Conservation (phyloP, 2,329 filamentous ascomycete species). For the Stachybotrys elegans region DNA sequence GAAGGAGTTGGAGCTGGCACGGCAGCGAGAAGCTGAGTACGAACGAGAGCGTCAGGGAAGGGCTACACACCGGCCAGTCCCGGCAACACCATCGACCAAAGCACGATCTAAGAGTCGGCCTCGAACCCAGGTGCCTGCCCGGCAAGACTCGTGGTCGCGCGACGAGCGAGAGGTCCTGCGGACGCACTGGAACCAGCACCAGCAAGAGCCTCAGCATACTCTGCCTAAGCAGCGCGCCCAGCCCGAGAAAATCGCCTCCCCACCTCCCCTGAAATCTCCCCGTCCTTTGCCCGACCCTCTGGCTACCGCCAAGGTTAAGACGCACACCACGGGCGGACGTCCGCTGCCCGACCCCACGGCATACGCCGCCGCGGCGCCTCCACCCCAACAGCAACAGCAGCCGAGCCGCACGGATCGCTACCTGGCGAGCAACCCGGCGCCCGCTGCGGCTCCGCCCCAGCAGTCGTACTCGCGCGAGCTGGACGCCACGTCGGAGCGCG, state of each 20-base stretch:
- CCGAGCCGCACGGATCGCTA: conserved; percentile 56
- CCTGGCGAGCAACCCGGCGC: conserved; percentile 49
- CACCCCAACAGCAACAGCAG: no score
- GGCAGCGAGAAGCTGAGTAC: conserved; percentile 59
- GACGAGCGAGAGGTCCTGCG: conserved; percentile 62
- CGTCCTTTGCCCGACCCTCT: conserved; percentile 40
- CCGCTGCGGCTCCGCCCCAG: conserved; percentile 32
- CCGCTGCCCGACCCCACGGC: conserved; percentile 47
- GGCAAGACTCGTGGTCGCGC: conserved; percentile 59
- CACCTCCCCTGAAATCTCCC: conserved; percentile 22
- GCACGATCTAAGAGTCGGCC: conserved; percentile 18
- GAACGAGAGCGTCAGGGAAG: conserved; percentile 52
- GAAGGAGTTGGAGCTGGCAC: conserved; percentile 57
- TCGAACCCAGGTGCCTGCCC: conserved; percentile 25
- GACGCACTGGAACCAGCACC: conserved; percentile 44
- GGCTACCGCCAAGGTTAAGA: conserved; percentile 23
- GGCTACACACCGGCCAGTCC: conserved; percentile 29
- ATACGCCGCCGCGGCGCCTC: conserved; percentile 20
- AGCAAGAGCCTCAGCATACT: conserved; percentile 24
- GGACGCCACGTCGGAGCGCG: conserved; percentile 54
- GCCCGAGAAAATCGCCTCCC: conserved; percentile 13
- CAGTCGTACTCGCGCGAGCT: conserved; percentile 52
- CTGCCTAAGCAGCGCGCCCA: conserved; percentile 11
- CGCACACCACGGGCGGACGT: conserved; percentile 38
- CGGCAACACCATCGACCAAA: conserved; percentile 11